Evolutionary conservation across 306 rosid species (phyloP).

Genomic region (Fagus crenata): DNA sequence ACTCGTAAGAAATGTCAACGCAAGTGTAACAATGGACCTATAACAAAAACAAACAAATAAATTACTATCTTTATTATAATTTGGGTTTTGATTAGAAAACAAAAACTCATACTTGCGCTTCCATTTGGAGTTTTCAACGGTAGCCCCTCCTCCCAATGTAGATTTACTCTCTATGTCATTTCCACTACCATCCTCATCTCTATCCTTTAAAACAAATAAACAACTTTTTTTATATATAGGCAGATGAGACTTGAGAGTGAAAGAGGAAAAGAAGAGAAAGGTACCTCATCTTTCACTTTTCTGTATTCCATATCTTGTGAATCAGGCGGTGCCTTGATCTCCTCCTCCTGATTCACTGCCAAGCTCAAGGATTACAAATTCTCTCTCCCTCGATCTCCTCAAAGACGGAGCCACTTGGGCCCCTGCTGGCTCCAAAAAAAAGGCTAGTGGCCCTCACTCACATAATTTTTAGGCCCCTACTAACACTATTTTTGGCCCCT

Average conservation of each 20-base stretch:
- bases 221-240: background rate
- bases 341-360: too few relatives aligned
- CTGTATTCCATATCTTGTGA: conserved; percentile 64
- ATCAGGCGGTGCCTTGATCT: too few relatives aligned
- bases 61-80: too few relatives aligned
- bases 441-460: too few relatives aligned
- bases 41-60: conserved; percentile 11
- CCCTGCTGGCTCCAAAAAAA: too few relatives aligned
- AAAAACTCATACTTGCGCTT: conserved; percentile 48
- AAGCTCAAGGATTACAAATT: too few relatives aligned
- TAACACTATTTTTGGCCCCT: too few relatives aligned
- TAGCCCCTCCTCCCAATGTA: conserved; percentile 32
- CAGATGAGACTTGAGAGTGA: background rate
- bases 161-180: conserved; percentile 43
- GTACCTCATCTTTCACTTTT: conserved; percentile 74
- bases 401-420: too few relatives aligned
- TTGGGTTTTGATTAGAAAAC: conserved; percentile 1
- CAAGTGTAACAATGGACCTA: conserved; percentile 79
- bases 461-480: too few relatives aligned
- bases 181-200: conserved; percentile 14
- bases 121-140: conserved; percentile 49
- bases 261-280: background rate
- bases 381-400: too few relatives aligned
- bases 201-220: conserved; percentile 15
- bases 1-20: conserved; percentile 85